Percentiles rank a stretch among this genome's conserved stretches.
These are phyloP conservation scores for Zoysia japonica DNA, from an alignment of 176 grass and related monocot species.

Conservation along the genomic window DNA sequence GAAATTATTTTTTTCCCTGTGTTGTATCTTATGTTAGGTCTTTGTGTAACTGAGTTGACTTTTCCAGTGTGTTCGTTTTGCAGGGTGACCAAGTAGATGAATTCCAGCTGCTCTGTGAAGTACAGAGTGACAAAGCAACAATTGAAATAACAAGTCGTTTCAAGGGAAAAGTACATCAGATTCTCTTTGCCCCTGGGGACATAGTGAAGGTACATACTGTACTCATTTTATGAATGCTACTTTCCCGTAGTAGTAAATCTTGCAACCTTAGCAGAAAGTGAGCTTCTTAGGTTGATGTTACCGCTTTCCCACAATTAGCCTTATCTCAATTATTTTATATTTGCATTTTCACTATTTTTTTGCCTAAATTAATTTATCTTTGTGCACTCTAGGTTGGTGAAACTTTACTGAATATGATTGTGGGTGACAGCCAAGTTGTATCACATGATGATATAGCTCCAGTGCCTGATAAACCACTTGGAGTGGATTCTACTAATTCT, in stretches of 20 bases:
- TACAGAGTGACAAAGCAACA: conserved; percentile 97
- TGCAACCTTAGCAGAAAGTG: neutral
- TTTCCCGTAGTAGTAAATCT: neutral
- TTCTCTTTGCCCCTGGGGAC: conserved; percentile 73
- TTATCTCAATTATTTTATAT: conserved; percentile 23
- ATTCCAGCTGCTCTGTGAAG: conserved; percentile 87
- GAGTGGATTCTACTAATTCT: conserved; percentile 35
- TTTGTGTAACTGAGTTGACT: conserved; percentile 8
- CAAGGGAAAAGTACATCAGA: conserved; percentile 84
- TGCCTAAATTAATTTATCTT: conserved; percentile 3
- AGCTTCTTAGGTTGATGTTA: neutral
- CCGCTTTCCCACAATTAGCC: neutral
- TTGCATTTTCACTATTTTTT: neutral
- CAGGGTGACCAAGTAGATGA: conserved; percentile 95
- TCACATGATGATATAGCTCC: conserved; percentile 43
- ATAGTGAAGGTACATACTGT: conserved; percentile 73
- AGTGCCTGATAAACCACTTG: conserved; percentile 26
- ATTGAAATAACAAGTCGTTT: conserved; percentile 97
- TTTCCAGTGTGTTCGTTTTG: conserved; percentile 8
- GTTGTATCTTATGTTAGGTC: neutral
- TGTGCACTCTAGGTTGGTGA: conserved; percentile 77
- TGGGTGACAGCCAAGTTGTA: conserved; percentile 51
- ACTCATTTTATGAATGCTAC: neutral
- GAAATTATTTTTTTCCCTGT: neutral
- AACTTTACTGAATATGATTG: conserved; percentile 85